Conservation (phyloP, 108 stramenopile species). For the Hondaea fermentalgiana region DNA sequence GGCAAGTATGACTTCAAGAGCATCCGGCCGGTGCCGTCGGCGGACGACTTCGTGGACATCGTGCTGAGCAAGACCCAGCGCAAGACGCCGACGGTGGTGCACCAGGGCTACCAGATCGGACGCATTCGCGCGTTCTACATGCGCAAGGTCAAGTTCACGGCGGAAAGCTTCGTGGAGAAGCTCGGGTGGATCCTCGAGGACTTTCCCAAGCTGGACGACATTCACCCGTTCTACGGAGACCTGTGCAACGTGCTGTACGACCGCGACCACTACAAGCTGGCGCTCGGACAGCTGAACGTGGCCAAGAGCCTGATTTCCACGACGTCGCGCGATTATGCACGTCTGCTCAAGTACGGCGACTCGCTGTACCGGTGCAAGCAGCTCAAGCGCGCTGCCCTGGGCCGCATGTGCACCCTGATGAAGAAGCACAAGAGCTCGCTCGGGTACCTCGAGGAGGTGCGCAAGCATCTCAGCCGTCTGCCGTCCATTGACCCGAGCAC, state of each 20-base stretch:
- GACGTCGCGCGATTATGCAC: slow-evolving; percentile 86
- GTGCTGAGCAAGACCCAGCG: slow-evolving; percentile 90
- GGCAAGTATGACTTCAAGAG: slow-evolving; percentile 89
- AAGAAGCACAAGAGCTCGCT: slow-evolving; percentile 88
- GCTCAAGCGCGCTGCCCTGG: slow-evolving; percentile 92
- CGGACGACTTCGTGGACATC: slow-evolving; percentile 90
- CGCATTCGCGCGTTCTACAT: slow-evolving; percentile 93
- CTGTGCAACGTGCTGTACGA: slow-evolving; percentile 97
- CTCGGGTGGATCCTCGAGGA: slow-evolving; percentile 78
- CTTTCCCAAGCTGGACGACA: slow-evolving; percentile 94
- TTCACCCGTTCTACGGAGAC: slow-evolving; percentile 99
- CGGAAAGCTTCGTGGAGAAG: slow-evolving; percentile 86
- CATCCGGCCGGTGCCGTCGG: slow-evolving; percentile 87
- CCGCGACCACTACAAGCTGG: slow-evolving; percentile 98
- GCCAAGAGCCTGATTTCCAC: slow-evolving; percentile 80
- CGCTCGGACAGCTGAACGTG: slow-evolving; percentile 93
- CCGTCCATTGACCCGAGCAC: slow-evolving; percentile 96
- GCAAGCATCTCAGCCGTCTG: slow-evolving; percentile 91
- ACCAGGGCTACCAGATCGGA: slow-evolving; percentile 96
- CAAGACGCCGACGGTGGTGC: slow-evolving; percentile 91
- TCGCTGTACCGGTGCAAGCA: slow-evolving; percentile 96
- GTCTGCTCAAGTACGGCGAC: slow-evolving; percentile 97
- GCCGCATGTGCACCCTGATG: slow-evolving; percentile 96
- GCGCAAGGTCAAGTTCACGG: slow-evolving; percentile 98
- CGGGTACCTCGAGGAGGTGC: slow-evolving; percentile 93